Evolutionary conservation across 2,329 filamentous ascomycete species (phyloP).

Genomic region (Alternaria burnsii): DNA sequence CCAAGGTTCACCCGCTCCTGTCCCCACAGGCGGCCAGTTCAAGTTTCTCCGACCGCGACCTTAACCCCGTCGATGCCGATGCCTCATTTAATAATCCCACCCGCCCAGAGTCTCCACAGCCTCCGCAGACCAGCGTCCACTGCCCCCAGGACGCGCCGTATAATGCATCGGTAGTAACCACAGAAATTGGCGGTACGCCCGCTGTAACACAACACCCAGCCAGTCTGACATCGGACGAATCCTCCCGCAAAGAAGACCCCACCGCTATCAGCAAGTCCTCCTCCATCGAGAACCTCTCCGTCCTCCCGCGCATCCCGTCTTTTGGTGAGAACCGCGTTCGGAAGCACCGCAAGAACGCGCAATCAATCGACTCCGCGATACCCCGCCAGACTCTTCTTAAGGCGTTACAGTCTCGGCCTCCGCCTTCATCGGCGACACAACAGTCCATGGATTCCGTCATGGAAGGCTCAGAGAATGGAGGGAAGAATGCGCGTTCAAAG

Average conservation of each 20-base stretch:
- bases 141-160: slow-evolving; percentile 29
- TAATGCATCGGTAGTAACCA: slow-evolving; percentile 43
- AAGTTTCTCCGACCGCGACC: slow-evolving; percentile 43
- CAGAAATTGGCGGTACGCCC: slow-evolving; percentile 40
- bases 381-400: slow-evolving; percentile 85
- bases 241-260: slow-evolving; percentile 28
- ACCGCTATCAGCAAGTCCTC: slow-evolving; percentile 41
- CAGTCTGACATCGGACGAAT: slow-evolving; percentile 39
- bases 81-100: slow-evolving; percentile 38
- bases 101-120: slow-evolving; percentile 38
- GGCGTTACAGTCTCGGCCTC: slow-evolving; percentile 72
- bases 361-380: slow-evolving; percentile 68
- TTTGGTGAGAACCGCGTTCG: slow-evolving; percentile 49
- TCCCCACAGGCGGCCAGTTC: slow-evolving; percentile 41
- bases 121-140: slow-evolving; percentile 36
- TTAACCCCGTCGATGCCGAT: slow-evolving; percentile 43
- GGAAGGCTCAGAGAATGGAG: slow-evolving; percentile 44
- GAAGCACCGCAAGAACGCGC: slow-evolving; percentile 52
- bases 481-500: slow-evolving; percentile 39
- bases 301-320: slow-evolving; percentile 43
- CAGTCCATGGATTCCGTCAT: slow-evolving; percentile 70
- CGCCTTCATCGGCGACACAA: slow-evolving; percentile 62
- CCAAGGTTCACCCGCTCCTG: slow-evolving; percentile 45
- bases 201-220: slow-evolving; percentile 27
- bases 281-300: slow-evolving; percentile 48